These are phyloP conservation scores for Falciphora oryzae DNA, from an alignment of 2,329 filamentous ascomycete genomes.

Conservation along the genomic window DNA sequence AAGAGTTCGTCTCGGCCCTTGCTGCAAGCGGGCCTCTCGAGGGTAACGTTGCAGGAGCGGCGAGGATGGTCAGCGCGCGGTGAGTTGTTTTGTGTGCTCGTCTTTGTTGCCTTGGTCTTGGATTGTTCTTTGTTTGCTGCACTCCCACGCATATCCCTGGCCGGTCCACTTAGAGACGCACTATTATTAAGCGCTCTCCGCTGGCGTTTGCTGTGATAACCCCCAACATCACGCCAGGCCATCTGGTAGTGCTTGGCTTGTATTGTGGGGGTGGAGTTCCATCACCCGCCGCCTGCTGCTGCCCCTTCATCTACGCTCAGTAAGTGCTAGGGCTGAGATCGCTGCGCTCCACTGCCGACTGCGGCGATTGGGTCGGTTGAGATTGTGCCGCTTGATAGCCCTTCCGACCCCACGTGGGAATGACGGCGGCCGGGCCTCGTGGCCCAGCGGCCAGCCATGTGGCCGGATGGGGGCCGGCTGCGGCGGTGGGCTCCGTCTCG, in stretches of 20 bases:
- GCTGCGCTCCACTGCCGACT: not conserved
- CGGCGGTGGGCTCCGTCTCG: not conserved
- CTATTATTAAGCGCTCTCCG: not conserved
- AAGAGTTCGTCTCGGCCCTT: conserved; percentile 43
- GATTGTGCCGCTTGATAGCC: not conserved
- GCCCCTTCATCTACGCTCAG: not conserved
- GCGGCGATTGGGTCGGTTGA: not conserved
- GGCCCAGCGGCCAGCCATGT: not conserved
- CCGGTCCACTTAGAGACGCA: not conserved
- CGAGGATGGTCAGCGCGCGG: conserved; percentile 39
- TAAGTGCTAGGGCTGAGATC: not conserved
- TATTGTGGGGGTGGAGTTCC: not conserved
- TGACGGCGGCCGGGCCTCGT: too few species aligned
- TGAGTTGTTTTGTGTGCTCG: conserved; percentile 20
- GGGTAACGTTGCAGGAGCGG: conserved; percentile 37
- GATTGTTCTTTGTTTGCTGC: not conserved
- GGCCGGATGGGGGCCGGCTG: not conserved
- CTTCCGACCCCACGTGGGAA: not conserved
- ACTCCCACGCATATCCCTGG: not conserved
- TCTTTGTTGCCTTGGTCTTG: not conserved
- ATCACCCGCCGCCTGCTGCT: not conserved
- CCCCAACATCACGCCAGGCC: not conserved
- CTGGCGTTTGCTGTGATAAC: not conserved
- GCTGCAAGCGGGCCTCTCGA: conserved; percentile 44
- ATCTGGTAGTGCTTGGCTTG: not conserved